Evolutionary conservation across 2,329 filamentous ascomycete species (phyloP).

Genomic region (Aspergillus brunneoviolaceus): DNA sequence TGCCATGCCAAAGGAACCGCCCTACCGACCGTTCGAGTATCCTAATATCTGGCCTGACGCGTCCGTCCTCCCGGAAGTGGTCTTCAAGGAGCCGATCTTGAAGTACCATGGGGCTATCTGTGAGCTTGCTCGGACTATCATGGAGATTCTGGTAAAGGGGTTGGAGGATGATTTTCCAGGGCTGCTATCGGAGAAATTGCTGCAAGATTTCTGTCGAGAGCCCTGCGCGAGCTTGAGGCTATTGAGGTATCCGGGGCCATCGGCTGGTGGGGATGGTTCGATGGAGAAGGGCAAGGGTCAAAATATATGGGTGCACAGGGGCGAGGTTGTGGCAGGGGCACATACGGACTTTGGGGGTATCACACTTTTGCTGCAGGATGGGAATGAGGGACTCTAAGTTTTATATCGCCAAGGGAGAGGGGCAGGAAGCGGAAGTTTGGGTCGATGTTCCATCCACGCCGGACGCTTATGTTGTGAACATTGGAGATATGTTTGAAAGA

Average conservation of each 20-base stretch:
- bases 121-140: slow-evolving; percentile 10
- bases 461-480: slow-evolving; percentile 54
- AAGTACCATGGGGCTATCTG: too few species aligned
- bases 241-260: slow-evolving; percentile 30
- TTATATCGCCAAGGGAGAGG: slow-evolving; percentile 42
- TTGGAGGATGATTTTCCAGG: too few species aligned
- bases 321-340: slow-evolving; percentile 41
- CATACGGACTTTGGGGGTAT: slow-evolving; percentile 60
- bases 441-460: slow-evolving; percentile 45
- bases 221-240: slow-evolving; percentile 26
- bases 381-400: slow-evolving; percentile 53
- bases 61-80: too few species aligned
- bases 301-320: background rate
- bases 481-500: slow-evolving; percentile 50
- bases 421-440: slow-evolving; percentile 37
- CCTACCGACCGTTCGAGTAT: too few species aligned
- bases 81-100: too few species aligned
- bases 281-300: slow-evolving; percentile 19
- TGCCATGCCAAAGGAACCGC: too few species aligned
- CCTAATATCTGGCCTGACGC: too few species aligned
- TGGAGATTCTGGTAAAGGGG: slow-evolving; percentile 18
- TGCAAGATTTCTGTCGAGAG: slow-evolving; percentile 23
- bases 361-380: slow-evolving; percentile 57
- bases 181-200: slow-evolving; percentile 3
- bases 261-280: slow-evolving; percentile 13